Percentiles rank a stretch among this genome's conserved stretches.
Conservation (phyloP, 139 green algal genomes). For the Pleodorina starrii region DNA sequence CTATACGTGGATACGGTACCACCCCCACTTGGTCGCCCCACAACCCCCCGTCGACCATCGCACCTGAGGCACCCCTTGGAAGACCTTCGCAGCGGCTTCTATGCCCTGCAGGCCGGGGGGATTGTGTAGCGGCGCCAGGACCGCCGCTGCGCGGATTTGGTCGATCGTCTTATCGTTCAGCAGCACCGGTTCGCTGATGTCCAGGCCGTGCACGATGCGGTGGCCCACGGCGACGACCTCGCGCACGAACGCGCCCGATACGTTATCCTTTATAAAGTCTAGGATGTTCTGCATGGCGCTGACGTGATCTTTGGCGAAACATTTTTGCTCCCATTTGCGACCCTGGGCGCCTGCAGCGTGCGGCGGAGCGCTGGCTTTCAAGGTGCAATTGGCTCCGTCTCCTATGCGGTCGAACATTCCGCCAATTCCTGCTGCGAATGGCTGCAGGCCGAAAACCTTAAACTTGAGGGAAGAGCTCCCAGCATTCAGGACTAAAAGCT, state of each 20-base stretch:
- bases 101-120: slow-evolving; percentile 83
- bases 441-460: slow-evolving; percentile 70
- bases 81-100: slow-evolving; percentile 70
- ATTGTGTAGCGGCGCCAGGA: slow-evolving; percentile 94
- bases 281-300: slow-evolving; percentile 69
- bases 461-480: slow-evolving; percentile 82
- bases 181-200: slow-evolving; percentile 72
- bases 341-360: neutral
- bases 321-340: slow-evolving; percentile 47
- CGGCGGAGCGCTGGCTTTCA: slow-evolving; percentile 12
- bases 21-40: too few relatives aligned
- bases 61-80: slow-evolving; percentile 76
- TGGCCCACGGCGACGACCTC: slow-evolving; percentile 69
- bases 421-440: slow-evolving; percentile 57
- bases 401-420: slow-evolving; percentile 86
- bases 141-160: slow-evolving; percentile 71
- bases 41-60: too few relatives aligned
- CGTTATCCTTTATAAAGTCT: slow-evolving; percentile 64
- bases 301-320: slow-evolving; percentile 64
- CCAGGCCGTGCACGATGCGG: slow-evolving; percentile 88
- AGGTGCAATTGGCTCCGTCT: slow-evolving; percentile 2
- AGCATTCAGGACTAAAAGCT: slow-evolving; percentile 81
- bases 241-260: slow-evolving; percentile 54
- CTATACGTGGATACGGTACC: too few relatives aligned
- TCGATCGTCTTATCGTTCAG: slow-evolving; percentile 68